Evolutionary conservation across 208 protist species (phyloP).

Genomic region (Acanthamoeba castellanii): DNA sequence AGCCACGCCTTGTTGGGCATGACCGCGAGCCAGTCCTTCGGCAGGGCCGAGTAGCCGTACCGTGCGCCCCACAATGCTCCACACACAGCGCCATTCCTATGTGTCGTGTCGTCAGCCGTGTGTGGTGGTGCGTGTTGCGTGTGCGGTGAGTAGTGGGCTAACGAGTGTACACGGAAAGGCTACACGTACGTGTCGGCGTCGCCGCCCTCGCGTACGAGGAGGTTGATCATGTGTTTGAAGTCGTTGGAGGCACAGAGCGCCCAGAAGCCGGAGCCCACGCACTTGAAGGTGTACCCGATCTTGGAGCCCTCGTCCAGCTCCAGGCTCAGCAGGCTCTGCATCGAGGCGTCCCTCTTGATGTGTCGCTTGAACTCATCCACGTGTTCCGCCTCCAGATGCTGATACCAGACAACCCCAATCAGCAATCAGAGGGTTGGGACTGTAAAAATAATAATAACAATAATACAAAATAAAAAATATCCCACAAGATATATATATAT

Average conservation of each 20-base stretch:
- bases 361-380: conserved; percentile 50
- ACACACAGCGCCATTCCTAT: conserved; percentile 76
- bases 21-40: conserved; percentile 74
- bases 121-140: too few relatives aligned
- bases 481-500: too few relatives aligned
- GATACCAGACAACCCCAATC: too few relatives aligned
- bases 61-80: conserved; percentile 77
- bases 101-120: background rate
- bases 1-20: conserved; percentile 83
- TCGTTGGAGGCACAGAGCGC: conserved; percentile 76
- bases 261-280: conserved; percentile 77
- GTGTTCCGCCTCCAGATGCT: background rate
- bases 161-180: too few relatives aligned
- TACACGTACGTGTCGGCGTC: conserved; percentile 83
- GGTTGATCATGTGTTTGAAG: conserved; percentile 80
- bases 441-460: too few relatives aligned
- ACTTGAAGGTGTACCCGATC: conserved; percentile 87
- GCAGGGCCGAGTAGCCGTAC: conserved; percentile 77
- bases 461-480: too few relatives aligned
- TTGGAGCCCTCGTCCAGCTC: conserved; percentile 15
- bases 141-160: too few relatives aligned
- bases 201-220: conserved; percentile 81
- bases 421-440: too few relatives aligned
- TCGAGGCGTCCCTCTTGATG: conserved; percentile 44
- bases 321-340: conserved; percentile 58